Evolutionary conservation across 257 asterid genomes (phyloP).

Genomic region (Gynochthodes officinalis): DNA sequence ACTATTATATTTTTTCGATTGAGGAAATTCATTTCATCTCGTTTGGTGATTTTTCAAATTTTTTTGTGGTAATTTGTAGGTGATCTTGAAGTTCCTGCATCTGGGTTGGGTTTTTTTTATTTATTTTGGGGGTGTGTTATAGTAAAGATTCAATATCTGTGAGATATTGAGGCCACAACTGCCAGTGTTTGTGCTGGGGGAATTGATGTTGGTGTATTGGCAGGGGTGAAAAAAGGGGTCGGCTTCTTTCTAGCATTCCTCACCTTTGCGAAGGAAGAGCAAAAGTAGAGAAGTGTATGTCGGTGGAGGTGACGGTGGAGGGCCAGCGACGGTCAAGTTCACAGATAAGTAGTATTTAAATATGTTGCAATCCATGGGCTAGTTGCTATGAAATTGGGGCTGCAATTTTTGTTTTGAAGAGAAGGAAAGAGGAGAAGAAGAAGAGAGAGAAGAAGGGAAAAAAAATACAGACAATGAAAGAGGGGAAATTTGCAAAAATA

Average conservation of each 20-base stretch:
- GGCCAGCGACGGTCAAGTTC: constrained; percentile 51
- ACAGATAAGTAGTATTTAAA: constrained; percentile 74
- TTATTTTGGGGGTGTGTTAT: background rate
- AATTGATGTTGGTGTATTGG: constrained; percentile 32
- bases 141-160: constrained; percentile 9
- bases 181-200: constrained; percentile 25
- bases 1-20: background rate
- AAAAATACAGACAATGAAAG: too few species aligned
- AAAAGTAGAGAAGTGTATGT: constrained; percentile 25
- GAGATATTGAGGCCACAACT: constrained; percentile 34
- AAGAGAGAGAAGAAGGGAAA: too few species aligned
- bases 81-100: constrained; percentile 50
- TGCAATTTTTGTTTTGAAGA: too few species aligned
- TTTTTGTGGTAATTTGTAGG: constrained; percentile 21
- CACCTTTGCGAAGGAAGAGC: constrained; percentile 82
- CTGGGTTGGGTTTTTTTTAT: background rate
- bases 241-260: constrained; percentile 56
- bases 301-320: constrained; percentile 28
- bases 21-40: background rate
- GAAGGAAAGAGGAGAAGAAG: too few species aligned
- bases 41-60: background rate
- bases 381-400: too few species aligned
- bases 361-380: constrained; percentile 92
- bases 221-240: constrained; percentile 64
- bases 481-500: too few species aligned